Base-by-base conservation (phyloP, 768 basidiomycete species). In the Albatrellus ellisii region DNA sequence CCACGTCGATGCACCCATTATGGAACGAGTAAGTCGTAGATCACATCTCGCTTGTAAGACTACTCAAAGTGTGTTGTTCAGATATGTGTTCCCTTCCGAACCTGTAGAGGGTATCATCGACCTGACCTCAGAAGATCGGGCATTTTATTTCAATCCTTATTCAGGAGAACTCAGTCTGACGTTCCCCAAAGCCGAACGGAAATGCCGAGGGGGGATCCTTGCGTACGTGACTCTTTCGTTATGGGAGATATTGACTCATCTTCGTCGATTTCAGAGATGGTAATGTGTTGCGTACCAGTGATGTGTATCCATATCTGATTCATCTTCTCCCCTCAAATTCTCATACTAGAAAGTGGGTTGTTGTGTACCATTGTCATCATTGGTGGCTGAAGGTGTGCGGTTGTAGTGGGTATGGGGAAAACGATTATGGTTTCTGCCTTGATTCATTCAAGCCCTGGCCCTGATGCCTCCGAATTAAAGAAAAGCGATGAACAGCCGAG, bases 341-440 rank as follows among this genome's bases (percentile, higher is more conserved):
- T n/a, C n/a, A n/a, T n/a, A n/a, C n/a, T n/a, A n/a, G n/a, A n/a
- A n/a, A n/a, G n/a, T n/a, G n/a, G n/a, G n/a, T n/a, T n/a, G n/a
- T 17, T 32, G 39, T 49, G 31, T 37, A 24, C 38, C 6, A 18
- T 29, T 34, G 1, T 4, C 43, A 2, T 31, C 28, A n/a, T 7
- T 17, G 14, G 18, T 43, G 8, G 26, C 28, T 32, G 39, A 10
- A 47, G 22, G 11, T 50, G 6, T 26, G 33, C 35, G 44, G 29
- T 31, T 48, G 32, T 41, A 88, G 86, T 91, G 88, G 88, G 88
- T n/a, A 83, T 92, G 76, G 89, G 89, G 6, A 92, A 92, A 63
- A 89, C 88, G 1, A 90, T 91, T 49, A 91, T 91, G 86, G 59
- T 95, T 26, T 86, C 90, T 2, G 78, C 88, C 8, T 72, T 95